A percentile compares a stretch with the other conserved stretches of the same genome.
Evolutionary conservation across 177 flowering plant genomes (phyloP).

Genomic region (Vitis hybrid): DNA sequence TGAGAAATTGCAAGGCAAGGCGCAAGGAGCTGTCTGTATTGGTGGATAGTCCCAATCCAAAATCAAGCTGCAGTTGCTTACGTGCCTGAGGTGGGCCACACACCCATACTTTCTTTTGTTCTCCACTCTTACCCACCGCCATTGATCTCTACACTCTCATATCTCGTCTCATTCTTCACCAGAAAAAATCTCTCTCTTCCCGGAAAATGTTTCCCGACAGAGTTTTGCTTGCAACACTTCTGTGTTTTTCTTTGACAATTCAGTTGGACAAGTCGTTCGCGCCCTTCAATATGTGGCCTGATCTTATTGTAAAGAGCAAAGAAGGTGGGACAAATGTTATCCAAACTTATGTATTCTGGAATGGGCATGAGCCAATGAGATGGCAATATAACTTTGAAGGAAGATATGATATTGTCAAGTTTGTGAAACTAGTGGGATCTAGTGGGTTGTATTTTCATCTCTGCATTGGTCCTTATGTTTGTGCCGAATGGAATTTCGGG

Average conservation of each 20-base stretch:
- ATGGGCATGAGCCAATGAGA: slow-evolving; percentile 82
- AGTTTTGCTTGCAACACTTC: slow-evolving; percentile 5
- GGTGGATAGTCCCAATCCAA: too few relatives aligned
- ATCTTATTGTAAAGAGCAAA: slow-evolving; percentile 84
- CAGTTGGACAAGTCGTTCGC: too few relatives aligned
- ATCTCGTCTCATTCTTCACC: too few relatives aligned
- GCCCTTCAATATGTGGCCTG: slow-evolving; percentile 71
- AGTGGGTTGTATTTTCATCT: slow-evolving; percentile 83
- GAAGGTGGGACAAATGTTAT: slow-evolving; percentile 91
- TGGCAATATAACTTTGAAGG: slow-evolving; percentile 90
- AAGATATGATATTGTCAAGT: slow-evolving; percentile 77
- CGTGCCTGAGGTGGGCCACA: too few relatives aligned
- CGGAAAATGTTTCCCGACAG: slow-evolving; percentile 5
- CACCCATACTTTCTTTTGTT: too few relatives aligned
- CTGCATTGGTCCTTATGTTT: slow-evolving; percentile 89
- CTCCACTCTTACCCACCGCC: too few relatives aligned
- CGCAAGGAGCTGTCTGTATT: too few relatives aligned
- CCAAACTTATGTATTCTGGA: slow-evolving; percentile 88
- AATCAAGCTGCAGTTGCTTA: too few relatives aligned
- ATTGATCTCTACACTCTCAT: too few relatives aligned
- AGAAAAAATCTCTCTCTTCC: neutral
- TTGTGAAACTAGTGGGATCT: slow-evolving; percentile 73
- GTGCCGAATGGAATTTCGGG: slow-evolving; percentile 99
- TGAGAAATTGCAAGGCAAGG: too few relatives aligned
- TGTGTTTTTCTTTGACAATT: slow-evolving; percentile 3